Conservation (phyloP, 345 rosid genomes). For the Corchorus capsularis region DNA sequence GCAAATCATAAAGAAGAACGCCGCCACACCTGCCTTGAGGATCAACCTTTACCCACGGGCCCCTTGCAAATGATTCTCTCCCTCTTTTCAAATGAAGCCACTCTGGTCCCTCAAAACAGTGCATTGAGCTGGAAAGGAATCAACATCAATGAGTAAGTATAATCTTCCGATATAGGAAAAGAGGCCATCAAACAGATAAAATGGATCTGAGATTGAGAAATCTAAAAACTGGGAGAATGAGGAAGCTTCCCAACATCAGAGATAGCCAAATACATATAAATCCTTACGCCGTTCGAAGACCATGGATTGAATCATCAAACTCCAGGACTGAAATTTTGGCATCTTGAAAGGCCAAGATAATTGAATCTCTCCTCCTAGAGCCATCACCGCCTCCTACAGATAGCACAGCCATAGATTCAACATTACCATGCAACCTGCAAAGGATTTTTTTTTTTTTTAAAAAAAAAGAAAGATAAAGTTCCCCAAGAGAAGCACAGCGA, state of each 20-base stretch:
- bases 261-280: neutral
- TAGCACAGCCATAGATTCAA: constrained; percentile 78
- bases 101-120: constrained; percentile 95
- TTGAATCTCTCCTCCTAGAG: constrained; percentile 77
- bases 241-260: constrained; percentile 11
- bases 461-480: neutral
- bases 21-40: constrained; percentile 99
- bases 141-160: constrained; percentile 13
- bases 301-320: constrained; percentile 89
- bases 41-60: constrained; percentile 85
- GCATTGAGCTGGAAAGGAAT: constrained; percentile 80
- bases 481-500: neutral
- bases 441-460: constrained; percentile 1
- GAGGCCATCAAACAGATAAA: neutral
- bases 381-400: constrained; percentile 64
- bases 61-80: constrained; percentile 87
- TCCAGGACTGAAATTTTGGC: constrained; percentile 85
- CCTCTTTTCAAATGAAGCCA: constrained; percentile 97
- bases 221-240: neutral
- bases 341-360: constrained; percentile 73
- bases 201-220: neutral
- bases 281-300: constrained; percentile 69
- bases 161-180: constrained; percentile 2
- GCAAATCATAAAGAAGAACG: constrained; percentile 90
- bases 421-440: constrained; percentile 85